phyloP scores from a whole-genome alignment of 306 rosid genomes.

The Vachellia collinsii region DNA sequence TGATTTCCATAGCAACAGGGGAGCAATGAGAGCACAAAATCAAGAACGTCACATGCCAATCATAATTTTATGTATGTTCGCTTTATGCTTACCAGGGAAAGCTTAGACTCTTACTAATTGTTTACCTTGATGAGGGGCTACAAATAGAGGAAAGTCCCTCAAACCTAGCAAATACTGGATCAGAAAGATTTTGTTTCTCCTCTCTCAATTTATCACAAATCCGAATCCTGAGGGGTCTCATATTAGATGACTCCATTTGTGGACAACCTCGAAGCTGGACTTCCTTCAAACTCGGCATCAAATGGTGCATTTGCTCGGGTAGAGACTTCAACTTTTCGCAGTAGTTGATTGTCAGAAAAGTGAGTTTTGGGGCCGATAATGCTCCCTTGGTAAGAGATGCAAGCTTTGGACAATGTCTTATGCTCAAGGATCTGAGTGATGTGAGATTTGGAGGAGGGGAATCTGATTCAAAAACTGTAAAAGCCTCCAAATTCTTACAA shows the following conservation, averaged over 20 bases:
- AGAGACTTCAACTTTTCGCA: slow-evolving; percentile 46
- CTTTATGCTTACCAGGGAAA: slow-evolving; percentile 23
- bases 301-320: slow-evolving; percentile 39
- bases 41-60: background rate
- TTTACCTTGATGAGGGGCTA: slow-evolving; percentile 46
- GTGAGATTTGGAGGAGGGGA: background rate
- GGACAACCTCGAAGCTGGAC: slow-evolving; percentile 42
- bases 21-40: background rate
- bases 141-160: slow-evolving; percentile 20
- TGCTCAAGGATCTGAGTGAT: slow-evolving; percentile 32
- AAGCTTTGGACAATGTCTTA: slow-evolving; percentile 41
- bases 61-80: background rate
- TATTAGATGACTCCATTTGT: slow-evolving; percentile 36
- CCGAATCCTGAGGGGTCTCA: slow-evolving; percentile 37
- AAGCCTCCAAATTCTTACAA: slow-evolving; percentile 39
- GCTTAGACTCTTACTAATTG: background rate
- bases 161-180: slow-evolving; percentile 45
- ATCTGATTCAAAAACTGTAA: slow-evolving; percentile 34
- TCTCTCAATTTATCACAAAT: slow-evolving; percentile 41
- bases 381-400: slow-evolving; percentile 41
- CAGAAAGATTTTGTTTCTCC: slow-evolving; percentile 46
- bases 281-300: slow-evolving; percentile 43
- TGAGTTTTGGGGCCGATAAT: slow-evolving; percentile 38
- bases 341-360: slow-evolving; percentile 26
- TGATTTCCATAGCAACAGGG: background rate